phyloP scores from a whole-genome alignment of 2,329 filamentous ascomycete genomes.

The Penicillium capsulatum region DNA sequence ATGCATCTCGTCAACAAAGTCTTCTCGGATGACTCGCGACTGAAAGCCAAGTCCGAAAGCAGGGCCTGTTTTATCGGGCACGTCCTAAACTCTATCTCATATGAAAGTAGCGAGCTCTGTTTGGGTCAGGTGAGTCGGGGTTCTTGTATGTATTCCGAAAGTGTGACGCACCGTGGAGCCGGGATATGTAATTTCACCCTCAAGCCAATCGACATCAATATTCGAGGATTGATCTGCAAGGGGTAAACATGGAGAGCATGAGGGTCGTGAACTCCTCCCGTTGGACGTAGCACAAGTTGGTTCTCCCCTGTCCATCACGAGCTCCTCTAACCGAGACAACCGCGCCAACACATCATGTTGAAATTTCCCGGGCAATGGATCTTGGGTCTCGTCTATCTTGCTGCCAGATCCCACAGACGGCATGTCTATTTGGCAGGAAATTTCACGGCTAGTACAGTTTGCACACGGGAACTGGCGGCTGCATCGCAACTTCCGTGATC shows the following conservation, averaged over 20 bases:
- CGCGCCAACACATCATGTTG: conserved; percentile 13
- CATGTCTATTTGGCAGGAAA: conserved; percentile 22
- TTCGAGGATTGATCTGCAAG: conserved; percentile 1
- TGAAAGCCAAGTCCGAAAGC: not conserved
- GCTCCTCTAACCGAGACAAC: conserved; percentile 14
- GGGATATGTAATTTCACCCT: conserved; percentile 13
- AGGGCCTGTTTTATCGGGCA: conserved; percentile 9
- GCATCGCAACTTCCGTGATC: conserved; percentile 48
- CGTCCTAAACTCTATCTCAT: conserved; percentile 12
- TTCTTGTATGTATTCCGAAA: too few species aligned
- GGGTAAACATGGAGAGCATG: not conserved
- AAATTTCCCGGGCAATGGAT: too few species aligned
- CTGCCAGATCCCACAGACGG: not conserved
- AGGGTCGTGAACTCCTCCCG: not conserved
- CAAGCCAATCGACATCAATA: conserved; percentile 14
- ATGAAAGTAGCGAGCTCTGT: conserved; percentile 4
- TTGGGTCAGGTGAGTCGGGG: not conserved
- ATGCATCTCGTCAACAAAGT: conserved; percentile 18
- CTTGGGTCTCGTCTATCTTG: too few species aligned
- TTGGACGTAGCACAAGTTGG: not conserved
- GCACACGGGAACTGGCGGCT: conserved; percentile 49
- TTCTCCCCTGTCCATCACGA: conserved; percentile 11
- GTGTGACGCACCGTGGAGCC: conserved; percentile 8
- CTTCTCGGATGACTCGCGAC: not conserved
- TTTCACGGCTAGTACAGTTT: conserved; percentile 39